phyloP scores from a whole-genome alignment of 345 rosid species.

The Eutrema heterophyllum region DNA sequence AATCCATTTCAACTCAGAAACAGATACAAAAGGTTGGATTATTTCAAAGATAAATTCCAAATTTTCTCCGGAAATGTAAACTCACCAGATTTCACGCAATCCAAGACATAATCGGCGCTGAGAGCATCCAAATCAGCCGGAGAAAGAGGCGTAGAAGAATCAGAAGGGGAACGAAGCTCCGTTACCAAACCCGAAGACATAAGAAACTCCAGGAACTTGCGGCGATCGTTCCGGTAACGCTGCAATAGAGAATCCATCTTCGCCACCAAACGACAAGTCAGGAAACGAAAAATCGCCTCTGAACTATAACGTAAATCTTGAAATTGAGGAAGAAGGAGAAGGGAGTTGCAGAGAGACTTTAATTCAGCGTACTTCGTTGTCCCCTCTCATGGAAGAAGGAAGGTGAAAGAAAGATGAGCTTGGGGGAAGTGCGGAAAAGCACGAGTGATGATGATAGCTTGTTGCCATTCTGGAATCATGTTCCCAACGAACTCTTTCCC shows the following conservation, averaged over 20 bases:
- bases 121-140: constrained; percentile 56
- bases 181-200: constrained; percentile 53
- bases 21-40: background rate
- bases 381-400: constrained; percentile 11
- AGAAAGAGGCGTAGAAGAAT: constrained; percentile 42
- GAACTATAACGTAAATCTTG: background rate
- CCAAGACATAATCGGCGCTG: constrained; percentile 69
- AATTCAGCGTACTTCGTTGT: too few relatives aligned
- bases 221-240: constrained; percentile 85
- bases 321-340: background rate
- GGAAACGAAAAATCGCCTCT: background rate
- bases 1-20: background rate
- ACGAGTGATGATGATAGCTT: constrained; percentile 19
- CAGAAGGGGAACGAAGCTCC: constrained; percentile 56
- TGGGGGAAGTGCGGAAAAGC: constrained; percentile 31
- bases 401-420: background rate
- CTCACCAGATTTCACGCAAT: constrained; percentile 65
- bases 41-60: background rate
- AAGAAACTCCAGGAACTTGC: constrained; percentile 73
- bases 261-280: constrained; percentile 2
- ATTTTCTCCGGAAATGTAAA: background rate
- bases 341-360: background rate
- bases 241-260: constrained; percentile 39
- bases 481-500: constrained; percentile 59
- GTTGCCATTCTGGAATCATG: constrained; percentile 80